phyloP scores from a whole-genome alignment of 2,329 filamentous ascomycete species.

The Ophiostoma piceae region DNA sequence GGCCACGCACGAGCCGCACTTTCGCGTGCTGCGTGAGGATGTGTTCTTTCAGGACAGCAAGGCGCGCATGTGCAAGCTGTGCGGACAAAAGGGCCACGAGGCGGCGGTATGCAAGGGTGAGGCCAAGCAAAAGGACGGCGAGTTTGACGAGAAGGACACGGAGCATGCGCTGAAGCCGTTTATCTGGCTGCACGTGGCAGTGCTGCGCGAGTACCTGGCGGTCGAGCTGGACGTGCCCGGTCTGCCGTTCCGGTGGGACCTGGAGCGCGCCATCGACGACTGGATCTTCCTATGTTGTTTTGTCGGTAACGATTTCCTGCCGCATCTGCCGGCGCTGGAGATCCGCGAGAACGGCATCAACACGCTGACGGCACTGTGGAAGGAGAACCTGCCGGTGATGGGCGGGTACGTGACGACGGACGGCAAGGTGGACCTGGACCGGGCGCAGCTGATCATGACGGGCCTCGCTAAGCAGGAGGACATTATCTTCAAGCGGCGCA shows the following conservation, averaged over 20 bases:
- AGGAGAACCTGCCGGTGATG: slow-evolving; percentile 84
- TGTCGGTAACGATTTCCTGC: slow-evolving; percentile 96
- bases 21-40: slow-evolving; percentile 91
- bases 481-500: slow-evolving; percentile 82
- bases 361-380: slow-evolving; percentile 93
- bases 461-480: slow-evolving; percentile 91
- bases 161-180: slow-evolving; percentile 75
- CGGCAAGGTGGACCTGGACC: slow-evolving; percentile 79
- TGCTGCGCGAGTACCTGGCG: slow-evolving; percentile 87
- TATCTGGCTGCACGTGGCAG: slow-evolving; percentile 93
- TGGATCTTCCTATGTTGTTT: slow-evolving; percentile 99
- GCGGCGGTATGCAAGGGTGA: slow-evolving; percentile 78
- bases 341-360: slow-evolving; percentile 97
- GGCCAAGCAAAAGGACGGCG: slow-evolving; percentile 69
- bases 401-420: slow-evolving; percentile 95
- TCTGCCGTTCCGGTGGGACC: slow-evolving; percentile 81
- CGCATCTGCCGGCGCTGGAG: slow-evolving; percentile 93
- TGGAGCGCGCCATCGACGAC: slow-evolving; percentile 91
- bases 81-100: slow-evolving; percentile 88
- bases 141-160: slow-evolving; percentile 76
- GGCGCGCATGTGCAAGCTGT: slow-evolving; percentile 75
- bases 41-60: slow-evolving; percentile 90
- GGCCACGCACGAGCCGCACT: slow-evolving; percentile 94
- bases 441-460: slow-evolving; percentile 80
- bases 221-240: slow-evolving; percentile 80